Base-by-base conservation (phyloP, 441 rosid genomes). In the Bruguiera hainesii region DNA sequence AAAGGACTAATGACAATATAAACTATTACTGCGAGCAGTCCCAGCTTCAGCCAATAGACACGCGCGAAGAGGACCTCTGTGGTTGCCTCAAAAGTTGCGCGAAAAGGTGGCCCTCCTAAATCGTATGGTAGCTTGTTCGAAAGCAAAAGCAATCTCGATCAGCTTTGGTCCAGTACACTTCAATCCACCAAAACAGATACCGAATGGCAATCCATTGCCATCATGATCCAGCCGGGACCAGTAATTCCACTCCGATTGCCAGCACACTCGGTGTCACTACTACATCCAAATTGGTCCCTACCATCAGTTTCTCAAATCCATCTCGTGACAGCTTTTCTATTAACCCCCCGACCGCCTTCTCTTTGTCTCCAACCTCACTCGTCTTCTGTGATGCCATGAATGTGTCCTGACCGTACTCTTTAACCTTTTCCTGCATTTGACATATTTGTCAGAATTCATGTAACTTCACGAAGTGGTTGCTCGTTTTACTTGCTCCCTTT, bases 301-400 rank as follows among this genome's bases (percentile, higher is more conserved):
- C 68, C 84, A 85, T 81, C 73, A 76, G 39, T 66, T 76, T 81
- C 76, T 83, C 84, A 50, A 83, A 76, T 37, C 89, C 83, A 28
- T 81, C 73, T 25, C 3, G 26, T 0, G 84, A 75, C 31, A 79
- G 72, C 20, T 76, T 65, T 60, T 71, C 71, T 70, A 83, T 71
- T 20, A 67, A 33, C 61, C 65, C 55, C 13, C 50, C 26, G 35
- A 75, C 84, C 60, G 67, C 57, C 20, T 26, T 65, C 51, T 78
- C 79, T 66, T 65, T 71, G 65, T 69, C 60, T 48, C 80, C 79
- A 5, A 74, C 30, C 7, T 75, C 76, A 57, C 42, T 60, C 2
- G 83, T 75, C 75, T 25, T 72, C 69, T 82, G 79, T 18, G 83
- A 71, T 23, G 81, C 84, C 26, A 77, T 70, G 25, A 82, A 79